Evolutionary conservation across 2,329 filamentous ascomycete species (phyloP).

Genomic region (Alternaria atra): DNA sequence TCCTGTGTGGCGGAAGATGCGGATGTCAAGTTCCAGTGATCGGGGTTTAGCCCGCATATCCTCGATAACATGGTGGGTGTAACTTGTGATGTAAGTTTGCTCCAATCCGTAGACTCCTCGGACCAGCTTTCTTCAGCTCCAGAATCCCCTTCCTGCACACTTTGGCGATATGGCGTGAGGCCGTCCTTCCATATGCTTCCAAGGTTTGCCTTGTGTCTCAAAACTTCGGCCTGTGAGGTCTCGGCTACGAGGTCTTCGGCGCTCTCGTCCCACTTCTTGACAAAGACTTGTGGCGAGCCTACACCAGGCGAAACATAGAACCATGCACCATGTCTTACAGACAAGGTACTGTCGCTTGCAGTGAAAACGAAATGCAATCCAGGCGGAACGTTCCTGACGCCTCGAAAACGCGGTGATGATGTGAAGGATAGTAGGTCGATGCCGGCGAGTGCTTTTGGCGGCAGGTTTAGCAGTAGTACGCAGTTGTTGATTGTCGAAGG

Average conservation of each 20-base stretch:
- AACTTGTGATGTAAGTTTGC: constrained; percentile 60
- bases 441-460: constrained; percentile 60
- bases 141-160: constrained; percentile 42
- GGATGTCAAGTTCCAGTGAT: constrained; percentile 66
- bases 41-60: constrained; percentile 58
- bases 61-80: constrained; percentile 59
- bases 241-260: constrained; percentile 58
- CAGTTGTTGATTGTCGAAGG: constrained; percentile 47
- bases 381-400: constrained; percentile 66
- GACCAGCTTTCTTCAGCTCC: constrained; percentile 40
- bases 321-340: constrained; percentile 70
- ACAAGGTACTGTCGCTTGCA: constrained; percentile 65
- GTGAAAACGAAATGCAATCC: constrained; percentile 71
- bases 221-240: constrained; percentile 51
- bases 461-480: constrained; percentile 56
- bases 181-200: constrained; percentile 65
- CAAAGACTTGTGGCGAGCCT: constrained; percentile 55
- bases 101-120: constrained; percentile 64
- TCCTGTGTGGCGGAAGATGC: constrained; percentile 66
- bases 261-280: constrained; percentile 65
- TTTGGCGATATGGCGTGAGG: constrained; percentile 59
- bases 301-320: constrained; percentile 60
- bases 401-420: constrained; percentile 67
- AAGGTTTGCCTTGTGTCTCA: constrained; percentile 65
- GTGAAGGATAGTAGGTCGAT: constrained; percentile 69